Base-by-base conservation (phyloP, 306 rosid species). In the Pterocarpus santalinus region DNA sequence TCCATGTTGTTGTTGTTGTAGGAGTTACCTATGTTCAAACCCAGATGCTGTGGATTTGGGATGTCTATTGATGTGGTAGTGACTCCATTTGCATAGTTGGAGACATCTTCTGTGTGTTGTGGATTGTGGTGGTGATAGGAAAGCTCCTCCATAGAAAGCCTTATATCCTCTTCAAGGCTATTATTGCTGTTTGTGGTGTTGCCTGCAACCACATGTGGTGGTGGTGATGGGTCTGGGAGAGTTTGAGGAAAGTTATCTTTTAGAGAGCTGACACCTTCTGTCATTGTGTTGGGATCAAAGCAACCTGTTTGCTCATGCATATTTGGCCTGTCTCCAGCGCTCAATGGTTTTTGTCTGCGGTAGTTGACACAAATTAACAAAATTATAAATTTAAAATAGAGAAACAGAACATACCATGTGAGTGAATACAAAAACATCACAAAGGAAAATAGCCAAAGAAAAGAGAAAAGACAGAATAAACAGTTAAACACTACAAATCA, bases 211-310 rank as follows among this genome's bases (percentile, higher is more conserved):
- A 82, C 56, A 78, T 68, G 80, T 49, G 82, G 75, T 68, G 82
- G 7, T 47, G 82, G 15, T 47, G 75, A 57, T 43, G 58, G 63
- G 32, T 67, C 76, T 47, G 73, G n/a, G 30, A 68, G 78, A 51
- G 79, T 72, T 80, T 9, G 84, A 17, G 69, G 72, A 53, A 56
- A 67, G 13, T 62, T 75, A 28, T 61, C 85, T n/a, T 41, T 73
- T 43, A 51, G 64, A 57, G 75, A 60, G 38, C 41, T 75, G 68
- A 65, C 47, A 74, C 75, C 84, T 68, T 88, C 96, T 66, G 87
- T 52, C 80, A 82, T 82, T 78, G 85, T 53, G 81, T 80, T 83
- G 73, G 93, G 87, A 79, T 95, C 97, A 87, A 87, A 91, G 79
- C 92, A 86, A 80, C 87, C 79, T 62, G 69, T 68, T 49, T 84